A percentile compares a stretch with the other conserved stretches of the same genome.
Evolutionary conservation across 2,329 filamentous ascomycete genomes (phyloP).

Genomic region (Colletotrichum sp.): DNA sequence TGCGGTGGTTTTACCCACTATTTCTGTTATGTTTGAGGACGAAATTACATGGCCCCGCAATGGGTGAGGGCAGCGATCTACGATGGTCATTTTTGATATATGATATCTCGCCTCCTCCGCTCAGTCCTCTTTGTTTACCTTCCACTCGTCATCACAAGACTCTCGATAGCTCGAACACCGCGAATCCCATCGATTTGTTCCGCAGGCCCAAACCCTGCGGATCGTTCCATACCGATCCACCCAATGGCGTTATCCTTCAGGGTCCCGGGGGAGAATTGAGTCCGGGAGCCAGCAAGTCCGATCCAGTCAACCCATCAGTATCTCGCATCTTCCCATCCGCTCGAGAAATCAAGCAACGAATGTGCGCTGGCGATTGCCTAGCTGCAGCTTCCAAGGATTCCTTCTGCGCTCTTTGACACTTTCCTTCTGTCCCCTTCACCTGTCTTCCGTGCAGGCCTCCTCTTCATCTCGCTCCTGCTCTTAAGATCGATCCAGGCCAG

Average conservation of each 20-base stretch:
- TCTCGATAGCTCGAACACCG: neutral
- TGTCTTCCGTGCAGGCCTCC: slow-evolving; percentile 15
- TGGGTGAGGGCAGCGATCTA: slow-evolving; percentile 3
- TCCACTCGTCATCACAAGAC: neutral
- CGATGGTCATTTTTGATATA: slow-evolving; percentile 19
- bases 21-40: slow-evolving; percentile 9
- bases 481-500: neutral
- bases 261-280: neutral
- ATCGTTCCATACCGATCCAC: slow-evolving; percentile 10
- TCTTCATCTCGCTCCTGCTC: neutral
- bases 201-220: slow-evolving; percentile 5
- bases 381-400: neutral
- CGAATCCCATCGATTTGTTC: neutral
- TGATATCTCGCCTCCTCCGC: slow-evolving; percentile 13
- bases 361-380: neutral
- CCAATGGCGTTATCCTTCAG: neutral
- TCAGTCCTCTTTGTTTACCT: slow-evolving; percentile 13
- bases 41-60: neutral
- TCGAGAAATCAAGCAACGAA: neutral
- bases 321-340: neutral
- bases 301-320: slow-evolving; percentile 9
- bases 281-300: slow-evolving; percentile 1
- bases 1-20: neutral
- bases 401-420: neutral
- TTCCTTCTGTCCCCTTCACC: slow-evolving; percentile 3